phyloP scores from a whole-genome alignment of 2,329 filamentous ascomycete species.

The Plectosphaerella cucumerina region DNA sequence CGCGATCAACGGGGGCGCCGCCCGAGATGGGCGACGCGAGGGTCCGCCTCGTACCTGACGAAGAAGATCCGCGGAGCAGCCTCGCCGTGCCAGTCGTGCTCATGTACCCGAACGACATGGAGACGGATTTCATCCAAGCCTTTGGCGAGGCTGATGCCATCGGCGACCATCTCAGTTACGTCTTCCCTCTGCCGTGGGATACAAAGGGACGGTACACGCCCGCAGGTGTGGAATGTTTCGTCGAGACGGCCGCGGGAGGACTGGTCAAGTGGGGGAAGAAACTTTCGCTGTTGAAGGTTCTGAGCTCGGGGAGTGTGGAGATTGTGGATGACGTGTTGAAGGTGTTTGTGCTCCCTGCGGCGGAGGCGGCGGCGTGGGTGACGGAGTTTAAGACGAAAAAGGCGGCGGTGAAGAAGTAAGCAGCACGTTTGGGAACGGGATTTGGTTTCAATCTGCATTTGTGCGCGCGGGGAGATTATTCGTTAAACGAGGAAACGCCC shows the following conservation, averaged over 20 bases:
- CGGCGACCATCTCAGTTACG: conserved; percentile 74
- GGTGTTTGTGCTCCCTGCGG: conserved; percentile 76
- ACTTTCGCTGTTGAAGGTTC: conserved; percentile 67
- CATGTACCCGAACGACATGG: conserved; percentile 75
- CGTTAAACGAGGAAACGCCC: not conserved
- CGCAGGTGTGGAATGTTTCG: conserved; percentile 74
- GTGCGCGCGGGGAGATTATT: not conserved
- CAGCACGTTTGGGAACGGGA: no score
- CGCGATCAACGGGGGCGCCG: conserved; percentile 62
- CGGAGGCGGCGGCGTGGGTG: conserved; percentile 70
- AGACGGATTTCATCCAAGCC: conserved; percentile 88
- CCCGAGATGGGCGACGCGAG: conserved; percentile 85
- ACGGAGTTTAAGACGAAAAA: conserved; percentile 78
- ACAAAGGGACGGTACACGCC: conserved; percentile 58
- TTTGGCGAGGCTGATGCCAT: conserved; percentile 76
- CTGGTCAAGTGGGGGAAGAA: conserved; percentile 90
- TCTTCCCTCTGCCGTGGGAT: conserved; percentile 90
- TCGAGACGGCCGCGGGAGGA: conserved; percentile 76
- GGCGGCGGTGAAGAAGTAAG: conserved; percentile 37
- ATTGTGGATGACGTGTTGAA: conserved; percentile 81
- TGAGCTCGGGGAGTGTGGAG: conserved; percentile 75
- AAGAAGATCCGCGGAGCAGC: conserved; percentile 66
- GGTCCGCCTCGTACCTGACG: conserved; percentile 66
- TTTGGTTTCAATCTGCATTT: not conserved
- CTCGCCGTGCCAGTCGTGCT: conserved; percentile 77